phyloP scores from a whole-genome alignment of 768 basidiomycete genomes.

The Boletus subparvulus region DNA sequence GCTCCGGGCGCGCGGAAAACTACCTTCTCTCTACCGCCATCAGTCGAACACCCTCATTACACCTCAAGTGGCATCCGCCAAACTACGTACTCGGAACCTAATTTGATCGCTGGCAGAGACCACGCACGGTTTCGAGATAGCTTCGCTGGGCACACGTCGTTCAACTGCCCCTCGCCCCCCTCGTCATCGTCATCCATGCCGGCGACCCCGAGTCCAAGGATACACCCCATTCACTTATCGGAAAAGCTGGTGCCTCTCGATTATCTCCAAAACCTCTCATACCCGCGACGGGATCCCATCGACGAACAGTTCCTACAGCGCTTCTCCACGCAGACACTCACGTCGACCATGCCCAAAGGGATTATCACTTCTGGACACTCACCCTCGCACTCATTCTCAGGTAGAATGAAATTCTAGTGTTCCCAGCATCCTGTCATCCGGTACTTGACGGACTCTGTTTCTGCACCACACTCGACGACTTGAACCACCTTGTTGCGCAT shows the following conservation, averaged over 20 bases:
- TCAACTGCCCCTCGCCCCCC: constrained; percentile 31
- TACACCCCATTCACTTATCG: constrained; percentile 20
- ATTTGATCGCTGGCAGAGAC: constrained; percentile 19
- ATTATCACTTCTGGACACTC: constrained; percentile 10
- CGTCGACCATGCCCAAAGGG: constrained; percentile 21
- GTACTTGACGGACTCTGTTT: neutral
- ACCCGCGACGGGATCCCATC: constrained; percentile 56
- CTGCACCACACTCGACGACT: constrained; percentile 7
- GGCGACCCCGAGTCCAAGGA: constrained; percentile 36
- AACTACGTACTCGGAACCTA: constrained; percentile 35
- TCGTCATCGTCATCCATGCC: constrained; percentile 42
- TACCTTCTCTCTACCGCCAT: constrained; percentile 33
- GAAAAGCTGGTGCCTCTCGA: constrained; percentile 60
- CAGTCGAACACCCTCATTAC: constrained; percentile 25
- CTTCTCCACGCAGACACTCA: constrained; percentile 40
- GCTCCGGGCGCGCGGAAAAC: constrained; percentile 22
- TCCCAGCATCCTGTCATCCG: neutral
- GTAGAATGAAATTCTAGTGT: constrained; percentile 24
- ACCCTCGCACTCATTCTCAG: constrained; percentile 23
- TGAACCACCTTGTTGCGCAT: constrained; percentile 14
- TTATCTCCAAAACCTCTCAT: constrained; percentile 55
- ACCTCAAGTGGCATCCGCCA: constrained; percentile 23
- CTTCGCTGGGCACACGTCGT: constrained; percentile 21
- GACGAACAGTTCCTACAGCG: constrained; percentile 65
- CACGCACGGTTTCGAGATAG: constrained; percentile 24